These are phyloP conservation scores for Fusarium acutatum DNA, from an alignment of 2,329 filamentous ascomycete species.

Conservation along the genomic window DNA sequence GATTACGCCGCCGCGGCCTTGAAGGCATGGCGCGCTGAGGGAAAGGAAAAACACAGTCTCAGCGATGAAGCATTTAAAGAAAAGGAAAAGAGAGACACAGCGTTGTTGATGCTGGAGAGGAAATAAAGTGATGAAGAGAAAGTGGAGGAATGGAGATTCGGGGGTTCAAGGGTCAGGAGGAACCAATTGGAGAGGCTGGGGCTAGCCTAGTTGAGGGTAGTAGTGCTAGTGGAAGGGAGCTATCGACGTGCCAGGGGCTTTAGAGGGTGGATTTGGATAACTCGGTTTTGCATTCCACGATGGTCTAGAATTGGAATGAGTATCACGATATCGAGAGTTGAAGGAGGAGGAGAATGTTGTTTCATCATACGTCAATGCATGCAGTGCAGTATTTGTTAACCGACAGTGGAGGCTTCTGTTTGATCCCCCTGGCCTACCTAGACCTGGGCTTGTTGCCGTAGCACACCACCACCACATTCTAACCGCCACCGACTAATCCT, in stretches of 20 bases:
- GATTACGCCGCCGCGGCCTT: conserved; percentile 8
- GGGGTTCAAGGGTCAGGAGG: not conserved
- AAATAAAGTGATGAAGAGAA: conserved; percentile 15
- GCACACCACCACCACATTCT: not conserved
- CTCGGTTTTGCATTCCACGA: conserved; percentile 22
- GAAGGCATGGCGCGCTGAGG: conserved; percentile 23
- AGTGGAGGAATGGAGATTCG: conserved; percentile 17
- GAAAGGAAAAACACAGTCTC: not conserved
- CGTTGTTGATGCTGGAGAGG: conserved; percentile 7
- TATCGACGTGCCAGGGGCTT: conserved; percentile 11
- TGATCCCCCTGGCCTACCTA: not conserved
- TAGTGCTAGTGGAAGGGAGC: not conserved
- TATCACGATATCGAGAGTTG: not conserved
- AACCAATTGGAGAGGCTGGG: conserved; percentile 1
- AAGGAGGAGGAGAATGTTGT: not conserved
- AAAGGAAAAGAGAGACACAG: not conserved
- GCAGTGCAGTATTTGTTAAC: not conserved
- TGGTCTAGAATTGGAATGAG: conserved; percentile 5
- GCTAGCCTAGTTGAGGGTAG: conserved; percentile 1
- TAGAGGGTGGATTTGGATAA: not conserved
- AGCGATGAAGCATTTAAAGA: conserved; percentile 10
- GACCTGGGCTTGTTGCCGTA: not conserved
- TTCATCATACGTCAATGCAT: not conserved
- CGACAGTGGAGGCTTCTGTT: not conserved
- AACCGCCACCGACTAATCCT: not conserved